These are phyloP conservation scores for Tritrichomonas musculus DNA, from an alignment of 208 protist genomes.

Conservation along the genomic window DNA sequence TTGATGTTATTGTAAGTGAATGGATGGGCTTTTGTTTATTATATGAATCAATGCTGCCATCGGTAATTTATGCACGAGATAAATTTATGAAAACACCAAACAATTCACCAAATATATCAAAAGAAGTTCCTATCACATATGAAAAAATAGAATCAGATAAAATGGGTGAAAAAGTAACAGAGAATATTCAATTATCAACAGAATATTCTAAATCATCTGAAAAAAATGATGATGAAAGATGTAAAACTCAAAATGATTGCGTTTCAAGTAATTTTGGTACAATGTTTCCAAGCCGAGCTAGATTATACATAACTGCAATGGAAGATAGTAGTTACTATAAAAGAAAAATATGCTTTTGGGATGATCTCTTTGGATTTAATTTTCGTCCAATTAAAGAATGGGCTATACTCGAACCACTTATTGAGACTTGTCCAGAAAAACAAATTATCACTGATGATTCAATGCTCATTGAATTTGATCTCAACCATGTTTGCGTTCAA, in stretches of 20 bases:
- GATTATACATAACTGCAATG: slow-evolving; percentile 47
- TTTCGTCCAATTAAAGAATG: slow-evolving; percentile 43
- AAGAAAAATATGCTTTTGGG: slow-evolving; percentile 41
- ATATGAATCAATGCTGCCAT: slow-evolving; percentile 61
- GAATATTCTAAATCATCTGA: no score
- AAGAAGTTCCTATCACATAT: no score
- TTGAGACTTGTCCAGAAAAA: slow-evolving; percentile 62
- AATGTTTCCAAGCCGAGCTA: slow-evolving; percentile 48
- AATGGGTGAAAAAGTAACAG: no score
- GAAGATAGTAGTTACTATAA: slow-evolving; percentile 46
- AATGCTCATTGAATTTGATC: slow-evolving; percentile 52
- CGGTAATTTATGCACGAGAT: slow-evolving; percentile 54
- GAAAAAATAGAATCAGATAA: no score
- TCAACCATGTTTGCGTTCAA: slow-evolving; percentile 58
- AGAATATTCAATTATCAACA: no score
- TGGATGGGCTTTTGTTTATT: slow-evolving; percentile 60
- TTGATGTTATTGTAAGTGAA: slow-evolving; percentile 59
- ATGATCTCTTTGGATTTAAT: slow-evolving; percentile 56
- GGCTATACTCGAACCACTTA: slow-evolving; percentile 60
- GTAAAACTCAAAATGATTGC: no score
- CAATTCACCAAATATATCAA: no score
- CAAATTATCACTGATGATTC: slow-evolving; percentile 54
- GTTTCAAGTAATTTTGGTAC: no score
- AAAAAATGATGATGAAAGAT: no score
- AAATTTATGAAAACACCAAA: slow-evolving; percentile 43